Evolutionary conservation across 306 rosid species (phyloP), one percentile per base, ranked within the genome.

Genomic region (Cajanus cajan): DNA sequence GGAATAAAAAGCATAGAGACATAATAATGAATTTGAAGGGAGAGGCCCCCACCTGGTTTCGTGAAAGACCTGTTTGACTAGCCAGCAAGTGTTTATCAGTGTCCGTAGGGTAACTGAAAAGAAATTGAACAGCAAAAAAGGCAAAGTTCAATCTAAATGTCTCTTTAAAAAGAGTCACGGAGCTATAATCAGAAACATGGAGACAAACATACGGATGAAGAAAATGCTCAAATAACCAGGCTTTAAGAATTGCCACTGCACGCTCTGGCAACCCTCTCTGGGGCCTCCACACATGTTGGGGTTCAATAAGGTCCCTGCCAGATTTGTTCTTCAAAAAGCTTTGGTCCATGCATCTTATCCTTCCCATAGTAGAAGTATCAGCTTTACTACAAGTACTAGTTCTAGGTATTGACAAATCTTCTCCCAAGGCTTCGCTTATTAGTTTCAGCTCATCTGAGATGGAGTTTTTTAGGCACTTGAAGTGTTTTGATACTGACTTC

Each of bases 151-250:
- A 67, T 28, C 24, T 45, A 51, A 18, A 50, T 11, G 63, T n/a
- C 34, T 14, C 44, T 12, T 28, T 14, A 41, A 33, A 19, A 22
- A 68, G 66, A 39, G 62, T 15, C 19, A 65, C 69, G 40, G 16
- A 52, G 65, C 16, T 2, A 36, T 16, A 68, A 58, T 74, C 50
- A 70, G 4, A 78, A 13, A 70, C 10, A 68, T 19, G 37, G 71
- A 21, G 40, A 59, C 22, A 62, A 72, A 73, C 96, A 18, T 89
- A 95, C 99, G 99, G 99, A 80, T 95, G 99, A 86, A 95, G 99
- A 85, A 95, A 95, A 84, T 95, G 98, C 76, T 93, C 99, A 58
- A 95, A 95, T 31, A 95, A 87, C 99, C 99, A 95, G 68, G 99
- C 94, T 82, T 88, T 82, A 24, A 95, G 98, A 78, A 95, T 88